Evolutionary conservation across 2,329 filamentous ascomycete genomes (phyloP).

Genomic region (Lachnum nothofagi): DNA sequence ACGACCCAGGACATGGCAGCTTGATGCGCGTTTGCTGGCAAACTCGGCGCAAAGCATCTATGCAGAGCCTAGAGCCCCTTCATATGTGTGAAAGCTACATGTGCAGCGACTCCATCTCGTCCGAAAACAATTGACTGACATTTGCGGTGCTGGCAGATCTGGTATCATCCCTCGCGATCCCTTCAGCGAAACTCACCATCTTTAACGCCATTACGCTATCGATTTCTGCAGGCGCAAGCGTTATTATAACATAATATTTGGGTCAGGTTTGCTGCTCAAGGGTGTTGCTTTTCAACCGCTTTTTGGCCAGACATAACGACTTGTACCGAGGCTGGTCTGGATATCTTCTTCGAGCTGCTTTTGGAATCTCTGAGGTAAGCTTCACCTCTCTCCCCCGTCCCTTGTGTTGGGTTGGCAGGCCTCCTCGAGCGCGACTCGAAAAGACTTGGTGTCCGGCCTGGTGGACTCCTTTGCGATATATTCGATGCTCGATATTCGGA

Average conservation of each 20-base stretch:
- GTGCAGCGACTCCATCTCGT: not conserved
- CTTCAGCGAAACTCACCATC: conserved; percentile 29
- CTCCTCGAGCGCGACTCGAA: not conserved
- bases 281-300: conserved; percentile 20
- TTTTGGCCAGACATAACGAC: conserved; percentile 23
- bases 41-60: conserved; percentile 24
- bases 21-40: conserved; percentile 26
- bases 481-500: not conserved
- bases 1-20: conserved; percentile 15
- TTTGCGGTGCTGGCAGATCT: conserved; percentile 25
- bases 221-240: conserved; percentile 30
- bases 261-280: conserved; percentile 23
- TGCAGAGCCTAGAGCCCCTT: conserved; percentile 10
- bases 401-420: conserved; percentile 21
- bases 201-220: conserved; percentile 24
- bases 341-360: conserved; percentile 25
- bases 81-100: conserved; percentile 10
- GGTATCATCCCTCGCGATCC: conserved; percentile 28
- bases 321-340: conserved; percentile 24
- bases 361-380: conserved; percentile 28
- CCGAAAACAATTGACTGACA: conserved; percentile 24
- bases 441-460: not conserved
- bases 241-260: conserved; percentile 24
- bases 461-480: not conserved
- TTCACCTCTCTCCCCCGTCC: conserved; percentile 4